Conservation (phyloP, 2,329 filamentous ascomycete species). For the Calonectria multiphialidica region DNA sequence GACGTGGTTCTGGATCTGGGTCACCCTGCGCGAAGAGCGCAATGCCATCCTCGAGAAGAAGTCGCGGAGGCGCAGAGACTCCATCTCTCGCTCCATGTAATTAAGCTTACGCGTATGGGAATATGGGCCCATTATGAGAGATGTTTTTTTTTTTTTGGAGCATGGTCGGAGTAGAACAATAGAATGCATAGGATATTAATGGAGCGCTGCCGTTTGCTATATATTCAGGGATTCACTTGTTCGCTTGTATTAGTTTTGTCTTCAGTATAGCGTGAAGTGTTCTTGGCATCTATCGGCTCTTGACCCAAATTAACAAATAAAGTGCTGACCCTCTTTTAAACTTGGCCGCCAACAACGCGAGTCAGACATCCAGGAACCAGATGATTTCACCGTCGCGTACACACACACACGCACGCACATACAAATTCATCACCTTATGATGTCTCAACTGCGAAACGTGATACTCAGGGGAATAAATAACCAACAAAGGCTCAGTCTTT, state of each 20-base stretch:
- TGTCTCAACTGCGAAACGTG: neutral
- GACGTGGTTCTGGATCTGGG: slow-evolving; percentile 89
- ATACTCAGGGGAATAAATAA: neutral
- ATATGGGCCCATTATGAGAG: neutral
- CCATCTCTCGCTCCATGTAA: slow-evolving; percentile 28
- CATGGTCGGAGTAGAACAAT: slow-evolving; percentile 8
- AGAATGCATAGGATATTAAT: slow-evolving; percentile 11
- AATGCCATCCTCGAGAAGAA: slow-evolving; percentile 55
- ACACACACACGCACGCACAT: too few relatives aligned
- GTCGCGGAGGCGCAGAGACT: slow-evolving; percentile 45
- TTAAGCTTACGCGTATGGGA: neutral
- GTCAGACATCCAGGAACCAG: neutral
- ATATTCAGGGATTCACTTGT: neutral
- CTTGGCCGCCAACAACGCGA: neutral
- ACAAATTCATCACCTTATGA: neutral
- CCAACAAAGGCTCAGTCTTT: neutral
- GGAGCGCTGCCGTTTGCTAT: slow-evolving; percentile 6
- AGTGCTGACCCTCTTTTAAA: neutral
- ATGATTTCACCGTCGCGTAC: neutral
- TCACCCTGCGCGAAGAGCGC: slow-evolving; percentile 77
- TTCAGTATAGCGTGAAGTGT: neutral
- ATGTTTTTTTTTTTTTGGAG: neutral
- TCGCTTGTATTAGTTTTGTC: neutral
- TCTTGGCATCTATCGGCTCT: neutral
- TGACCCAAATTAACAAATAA: neutral